Percentiles rank a stretch among this genome's conserved stretches.
These are phyloP conservation scores for Celoporthe dispersa DNA, from an alignment of 2,329 filamentous ascomycete genomes.

Conservation along the genomic window DNA sequence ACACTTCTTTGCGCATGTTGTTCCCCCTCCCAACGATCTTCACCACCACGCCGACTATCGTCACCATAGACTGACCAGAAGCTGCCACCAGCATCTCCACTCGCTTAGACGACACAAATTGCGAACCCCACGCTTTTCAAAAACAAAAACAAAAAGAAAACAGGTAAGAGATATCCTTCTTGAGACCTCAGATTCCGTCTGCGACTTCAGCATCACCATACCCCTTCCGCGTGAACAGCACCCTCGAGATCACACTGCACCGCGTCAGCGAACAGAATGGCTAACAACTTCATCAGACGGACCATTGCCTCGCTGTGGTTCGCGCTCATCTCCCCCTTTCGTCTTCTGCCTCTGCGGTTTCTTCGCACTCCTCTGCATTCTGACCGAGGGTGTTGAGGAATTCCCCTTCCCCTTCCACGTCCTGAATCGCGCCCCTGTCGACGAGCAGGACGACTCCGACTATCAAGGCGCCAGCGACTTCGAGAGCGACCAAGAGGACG, in stretches of 20 bases:
- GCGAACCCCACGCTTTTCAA: neutral
- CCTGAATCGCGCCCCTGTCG: neutral
- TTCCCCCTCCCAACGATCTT: constrained; percentile 8
- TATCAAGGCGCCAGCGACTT: neutral
- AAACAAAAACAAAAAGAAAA: neutral
- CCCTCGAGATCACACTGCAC: neutral
- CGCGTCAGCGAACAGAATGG: neutral
- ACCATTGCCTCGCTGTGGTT: neutral
- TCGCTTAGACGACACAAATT: neutral
- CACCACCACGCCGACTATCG: constrained; percentile 16
- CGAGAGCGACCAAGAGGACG: neutral
- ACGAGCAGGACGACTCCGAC: neutral
- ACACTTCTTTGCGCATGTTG: constrained; percentile 12
- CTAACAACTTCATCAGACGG: neutral
- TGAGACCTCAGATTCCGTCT: neutral
- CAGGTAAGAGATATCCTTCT: constrained; percentile 5
- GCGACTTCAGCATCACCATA: neutral
- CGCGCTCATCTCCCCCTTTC: neutral
- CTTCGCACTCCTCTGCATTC: neutral
- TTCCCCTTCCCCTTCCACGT: neutral
- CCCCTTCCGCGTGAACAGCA: neutral
- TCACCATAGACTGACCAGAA: neutral
- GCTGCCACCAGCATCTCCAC: neutral
- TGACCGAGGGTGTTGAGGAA: neutral
- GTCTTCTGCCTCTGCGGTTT: neutral